Percentiles rank a stretch among this genome's conserved stretches.
Conservation (phyloP, 2,329 filamentous ascomycete species). For the Neoscytalidium dimidiatum region DNA sequence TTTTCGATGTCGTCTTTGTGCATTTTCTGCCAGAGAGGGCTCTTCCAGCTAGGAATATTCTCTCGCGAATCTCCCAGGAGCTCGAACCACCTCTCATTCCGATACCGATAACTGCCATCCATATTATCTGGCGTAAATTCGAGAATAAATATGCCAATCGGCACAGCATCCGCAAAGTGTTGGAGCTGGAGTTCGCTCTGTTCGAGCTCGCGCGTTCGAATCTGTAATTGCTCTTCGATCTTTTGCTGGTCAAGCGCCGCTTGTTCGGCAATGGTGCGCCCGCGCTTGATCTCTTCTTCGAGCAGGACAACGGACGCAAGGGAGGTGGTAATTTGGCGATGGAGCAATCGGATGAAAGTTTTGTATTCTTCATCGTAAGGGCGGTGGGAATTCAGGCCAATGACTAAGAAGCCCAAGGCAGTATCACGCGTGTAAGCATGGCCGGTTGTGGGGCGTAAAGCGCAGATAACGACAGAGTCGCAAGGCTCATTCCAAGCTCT, state of each 20-base stretch:
- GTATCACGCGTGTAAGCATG: conserved; percentile 22
- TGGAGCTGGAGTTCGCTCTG: conserved; percentile 18
- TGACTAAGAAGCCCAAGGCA: conserved; percentile 34
- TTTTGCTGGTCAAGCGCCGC: conserved; percentile 37
- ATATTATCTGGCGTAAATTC: conserved; percentile 19
- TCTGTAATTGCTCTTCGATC: conserved; percentile 22
- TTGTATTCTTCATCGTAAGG: conserved; percentile 37
- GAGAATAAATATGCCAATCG: conserved; percentile 17
- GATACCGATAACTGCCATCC: conserved; percentile 19
- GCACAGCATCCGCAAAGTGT: conserved; percentile 18
- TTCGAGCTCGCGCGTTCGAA: conserved; percentile 14
- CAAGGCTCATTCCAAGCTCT: conserved; percentile 15
- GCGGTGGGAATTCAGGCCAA: conserved; percentile 36
- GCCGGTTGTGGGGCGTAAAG: conserved; percentile 27
- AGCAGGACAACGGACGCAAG: conserved; percentile 37
- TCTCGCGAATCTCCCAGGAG: conserved; percentile 13
- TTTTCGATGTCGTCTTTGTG: not conserved
- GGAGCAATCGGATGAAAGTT: conserved; percentile 33
- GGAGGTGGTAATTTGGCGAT: conserved; percentile 35
- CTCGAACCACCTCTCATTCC: conserved; percentile 22
- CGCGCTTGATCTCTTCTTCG: conserved; percentile 33
- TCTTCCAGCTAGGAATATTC: conserved; percentile 6
- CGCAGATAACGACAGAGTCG: conserved; percentile 20
- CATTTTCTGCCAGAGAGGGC: conserved; percentile 16
- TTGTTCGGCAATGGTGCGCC: conserved; percentile 27